Evolutionary conservation across 257 asterid species (phyloP), one percentile per base, ranked within the genome.

Genomic region (Voacanga thouarsii): DNA sequence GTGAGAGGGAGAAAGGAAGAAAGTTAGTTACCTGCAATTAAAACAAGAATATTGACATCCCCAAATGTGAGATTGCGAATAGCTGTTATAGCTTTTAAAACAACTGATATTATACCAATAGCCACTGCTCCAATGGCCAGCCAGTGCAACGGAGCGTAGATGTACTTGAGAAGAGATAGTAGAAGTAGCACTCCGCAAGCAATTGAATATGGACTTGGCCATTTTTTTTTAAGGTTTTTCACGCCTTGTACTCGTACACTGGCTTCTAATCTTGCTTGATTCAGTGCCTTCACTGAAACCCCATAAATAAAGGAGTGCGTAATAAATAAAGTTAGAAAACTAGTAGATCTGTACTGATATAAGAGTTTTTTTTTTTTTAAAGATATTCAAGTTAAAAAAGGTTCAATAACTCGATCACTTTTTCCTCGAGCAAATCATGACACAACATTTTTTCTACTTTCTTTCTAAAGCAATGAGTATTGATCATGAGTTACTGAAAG

Each of bases 171-270:
- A 45, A 92, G 80, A 0, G 97, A 92, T 0, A 91, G 55, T 19
- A 78, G 26, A 70, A 94, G 96, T 37, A 91, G 82, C 7, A 75
- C 44, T 0, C 97, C 98, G 55, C 96, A 59, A 4, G 78, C 86
- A 64, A 94, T 49, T 23, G 95, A 87, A 59, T 84, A 94, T 12
- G 92, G 94, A 65, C 89, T 92, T 4, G 99, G 97, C 95, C 94
- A 92, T 83, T 84, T 92, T 80, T 87, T 88, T 79, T 84, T 73
- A 75, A 75, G 84, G 63, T 63, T 85, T 16, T 74, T 79, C 50
- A 41, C 74, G 12, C 97, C 97, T 0, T 83, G 43, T 11, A 77
- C 85, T 73, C 88, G 83, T 0, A 92, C 41, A 37, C 87, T 90
- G 1, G 99, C 97, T 75, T 94, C 99, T 71, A 94, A 28, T 28